Evolutionary conservation across 345 rosid genomes (phyloP).

Genomic region (Rhizophora apiculata): DNA sequence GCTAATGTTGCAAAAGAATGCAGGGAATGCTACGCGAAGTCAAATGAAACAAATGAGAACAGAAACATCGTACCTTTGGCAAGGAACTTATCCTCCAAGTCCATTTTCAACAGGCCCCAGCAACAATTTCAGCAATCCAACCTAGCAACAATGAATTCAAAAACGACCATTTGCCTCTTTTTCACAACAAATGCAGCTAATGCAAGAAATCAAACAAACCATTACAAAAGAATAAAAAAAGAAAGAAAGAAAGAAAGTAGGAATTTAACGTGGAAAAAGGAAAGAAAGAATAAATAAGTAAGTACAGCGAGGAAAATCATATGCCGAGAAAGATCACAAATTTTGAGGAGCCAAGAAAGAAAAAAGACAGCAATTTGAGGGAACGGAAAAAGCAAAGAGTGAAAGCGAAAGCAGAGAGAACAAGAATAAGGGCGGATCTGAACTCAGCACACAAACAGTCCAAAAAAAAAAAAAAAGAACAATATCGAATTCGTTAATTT

Average conservation of each 20-base stretch:
- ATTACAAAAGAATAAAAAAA: background rate
- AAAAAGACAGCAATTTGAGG: background rate
- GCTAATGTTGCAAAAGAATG: too few species aligned
- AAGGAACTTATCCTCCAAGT: constrained; percentile 46
- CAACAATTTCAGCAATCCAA: constrained; percentile 20
- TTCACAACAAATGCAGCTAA: constrained; percentile 29
- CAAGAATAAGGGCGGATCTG: constrained; percentile 41
- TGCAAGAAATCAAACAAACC: background rate
- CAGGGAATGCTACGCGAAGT: too few species aligned
- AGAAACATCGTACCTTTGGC: constrained; percentile 44
- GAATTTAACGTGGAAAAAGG: too few species aligned
- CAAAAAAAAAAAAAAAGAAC: constrained; percentile 3
- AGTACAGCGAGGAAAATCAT: constrained; percentile 16
- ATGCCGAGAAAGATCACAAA: constrained; percentile 10
- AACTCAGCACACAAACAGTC: constrained; percentile 2
- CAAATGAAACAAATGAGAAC: background rate
- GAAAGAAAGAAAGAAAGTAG: constrained; percentile 9
- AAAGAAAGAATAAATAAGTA: background rate
- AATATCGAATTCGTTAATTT: too few species aligned
- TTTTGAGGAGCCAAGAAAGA: background rate
- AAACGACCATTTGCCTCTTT: background rate
- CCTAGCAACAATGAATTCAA: constrained; percentile 22
- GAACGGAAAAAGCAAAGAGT: too few species aligned
- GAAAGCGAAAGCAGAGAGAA: background rate
- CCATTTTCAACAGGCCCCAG: constrained; percentile 36